These are phyloP conservation scores for Blepharisma stoltei DNA, from an alignment of 73 alveolate genomes.

Conservation along the genomic window DNA sequence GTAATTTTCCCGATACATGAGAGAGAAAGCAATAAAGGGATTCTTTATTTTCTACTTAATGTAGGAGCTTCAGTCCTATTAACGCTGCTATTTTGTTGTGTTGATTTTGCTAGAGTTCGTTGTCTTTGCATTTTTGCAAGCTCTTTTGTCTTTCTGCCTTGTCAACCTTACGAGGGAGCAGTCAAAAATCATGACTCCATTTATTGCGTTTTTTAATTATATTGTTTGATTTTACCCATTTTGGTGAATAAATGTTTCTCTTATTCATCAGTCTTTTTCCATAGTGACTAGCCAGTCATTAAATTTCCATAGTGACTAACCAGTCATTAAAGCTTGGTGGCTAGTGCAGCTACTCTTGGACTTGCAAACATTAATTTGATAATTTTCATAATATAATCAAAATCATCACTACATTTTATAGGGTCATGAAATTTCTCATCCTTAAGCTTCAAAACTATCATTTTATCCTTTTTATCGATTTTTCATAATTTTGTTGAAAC, in stretches of 20 bases:
- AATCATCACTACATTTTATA: not conserved
- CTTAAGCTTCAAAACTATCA: not conserved
- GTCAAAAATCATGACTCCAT: not conserved
- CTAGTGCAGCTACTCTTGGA: not conserved
- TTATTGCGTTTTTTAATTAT: not conserved
- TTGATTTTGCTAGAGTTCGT: not conserved
- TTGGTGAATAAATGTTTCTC: no score
- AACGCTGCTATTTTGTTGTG: not conserved
- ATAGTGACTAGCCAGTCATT: no score
- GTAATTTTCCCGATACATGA: not conserved
- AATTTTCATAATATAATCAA: not conserved
- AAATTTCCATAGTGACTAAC: no score
- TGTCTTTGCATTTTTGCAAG: not conserved
- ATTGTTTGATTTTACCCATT: not conserved
- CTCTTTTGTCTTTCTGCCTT: not conserved
- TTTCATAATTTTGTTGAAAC: not conserved
- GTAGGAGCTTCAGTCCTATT: no score
- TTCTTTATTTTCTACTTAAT: not conserved
- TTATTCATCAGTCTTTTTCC: no score
- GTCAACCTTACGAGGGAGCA: not conserved
- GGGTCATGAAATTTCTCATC: not conserved
- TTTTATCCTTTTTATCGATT: not conserved
- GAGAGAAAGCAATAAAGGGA: constrained; percentile 1
- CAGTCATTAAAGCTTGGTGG: not conserved
- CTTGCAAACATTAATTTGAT: not conserved